Percentiles rank a stretch among this genome's conserved stretches.
Conservation (phyloP, 1,139 yeast species). For the Diutina mesorugosa region DNA sequence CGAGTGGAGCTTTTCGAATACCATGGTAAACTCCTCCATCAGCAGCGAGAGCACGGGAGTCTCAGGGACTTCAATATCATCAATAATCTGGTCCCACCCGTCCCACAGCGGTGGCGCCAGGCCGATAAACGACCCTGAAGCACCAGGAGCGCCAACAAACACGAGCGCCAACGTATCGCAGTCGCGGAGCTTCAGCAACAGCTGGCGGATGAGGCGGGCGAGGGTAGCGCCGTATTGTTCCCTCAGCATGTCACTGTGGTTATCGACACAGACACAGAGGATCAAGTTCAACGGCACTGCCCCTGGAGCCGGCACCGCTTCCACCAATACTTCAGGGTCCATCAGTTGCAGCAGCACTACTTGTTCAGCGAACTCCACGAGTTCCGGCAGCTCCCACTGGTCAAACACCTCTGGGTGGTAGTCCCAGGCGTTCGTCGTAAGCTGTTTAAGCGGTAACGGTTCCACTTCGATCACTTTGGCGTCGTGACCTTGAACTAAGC, state of each 20-base stretch:
- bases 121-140: not conserved
- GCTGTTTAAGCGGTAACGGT: not conserved
- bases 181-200: not conserved
- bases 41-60: not conserved
- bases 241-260: not conserved
- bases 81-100: not conserved
- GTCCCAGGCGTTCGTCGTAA: constrained; percentile 1
- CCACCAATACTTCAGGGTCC: not conserved
- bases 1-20: constrained; percentile 2
- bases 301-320: not conserved
- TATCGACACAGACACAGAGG: not conserved
- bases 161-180: not conserved
- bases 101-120: constrained; percentile 1
- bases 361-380: not conserved
- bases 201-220: not conserved
- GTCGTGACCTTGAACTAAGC: not conserved
- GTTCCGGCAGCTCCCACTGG: constrained; percentile 1
- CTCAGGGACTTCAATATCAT: not conserved
- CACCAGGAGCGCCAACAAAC: not conserved
- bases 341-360: not conserved
- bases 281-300: not conserved
- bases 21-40: not conserved
- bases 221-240: not conserved
- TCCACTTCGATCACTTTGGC: not conserved
- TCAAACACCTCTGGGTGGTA: not conserved